Base-by-base conservation (phyloP, 2,329 filamentous ascomycete genomes). In the Xylariales sp. region DNA sequence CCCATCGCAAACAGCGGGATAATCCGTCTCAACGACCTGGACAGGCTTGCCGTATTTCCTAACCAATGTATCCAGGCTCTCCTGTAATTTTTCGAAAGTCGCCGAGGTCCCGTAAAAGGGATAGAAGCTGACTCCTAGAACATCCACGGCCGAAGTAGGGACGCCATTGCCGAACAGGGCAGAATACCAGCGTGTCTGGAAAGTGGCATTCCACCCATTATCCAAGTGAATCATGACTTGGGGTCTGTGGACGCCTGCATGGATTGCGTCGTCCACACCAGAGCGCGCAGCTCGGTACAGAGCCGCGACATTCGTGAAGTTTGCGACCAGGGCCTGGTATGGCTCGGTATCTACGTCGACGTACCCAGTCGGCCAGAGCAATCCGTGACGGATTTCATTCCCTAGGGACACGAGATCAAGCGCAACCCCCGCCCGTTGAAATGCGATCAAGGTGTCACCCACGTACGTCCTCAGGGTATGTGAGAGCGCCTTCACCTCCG, bases 371-470 rank as follows among this genome's bases (percentile, higher is more conserved):
- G 61, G 61, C 53, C 57, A 64, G 32, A 64, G 50, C 39, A 61
- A 49, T 14, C 61, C 61, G 32, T 53, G 49, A 11, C 55, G 44
- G 46, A 64, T 61, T 50, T 64, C 61, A 38, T 64, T 63, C 21
- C 61, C 61, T 14, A 64, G 54, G 4, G 51, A 64, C 3, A 71
- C 64, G 20, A 68, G 58, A 21, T 51, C 53, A 15, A 66, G 53
- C 15, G 58, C 48, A 29, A 71, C 62, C 7, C 58, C 55, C 32
- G 60, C 60, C 9, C 52, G 47, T 28, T 60, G 52, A 52, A 68
- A 71, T 1, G 62, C 57, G 35, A 65, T 46, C 42, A 72, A 50
- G 6, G 59, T 63, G 28, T 49, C 50, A 11, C 51, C 48, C 44
- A 64, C 62, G 48, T 64, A 65, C 7, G 50, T 28, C 19, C 59